phyloP scores from a whole-genome alignment of 305 asterid genomes.

The Salvia sclarea region DNA sequence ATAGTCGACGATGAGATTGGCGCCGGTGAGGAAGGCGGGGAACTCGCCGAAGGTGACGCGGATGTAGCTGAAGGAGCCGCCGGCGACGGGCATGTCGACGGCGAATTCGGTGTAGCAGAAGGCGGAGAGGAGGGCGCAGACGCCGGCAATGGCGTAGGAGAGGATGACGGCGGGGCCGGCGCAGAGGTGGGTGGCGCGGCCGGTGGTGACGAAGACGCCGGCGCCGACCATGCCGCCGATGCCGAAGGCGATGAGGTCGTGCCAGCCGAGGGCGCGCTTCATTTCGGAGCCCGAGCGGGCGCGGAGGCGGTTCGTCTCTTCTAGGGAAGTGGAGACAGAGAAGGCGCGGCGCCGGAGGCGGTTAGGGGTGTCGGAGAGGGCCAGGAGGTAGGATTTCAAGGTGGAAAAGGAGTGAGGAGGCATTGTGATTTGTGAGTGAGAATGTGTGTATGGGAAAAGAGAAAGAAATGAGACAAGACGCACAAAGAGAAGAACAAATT shows the following conservation, averaged over 20 bases:
- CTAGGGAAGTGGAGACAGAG: constrained; percentile 62
- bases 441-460: neutral
- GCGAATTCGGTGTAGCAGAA: constrained; percentile 98
- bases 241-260: constrained; percentile 75
- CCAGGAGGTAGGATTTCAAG: constrained; percentile 57
- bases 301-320: constrained; percentile 52
- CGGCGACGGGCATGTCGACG: constrained; percentile 96
- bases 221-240: constrained; percentile 99
- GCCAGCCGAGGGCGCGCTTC: constrained; percentile 74
- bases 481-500: constrained; percentile 30
- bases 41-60: constrained; percentile 91
- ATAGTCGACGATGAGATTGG: constrained; percentile 80
- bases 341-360: constrained; percentile 76
- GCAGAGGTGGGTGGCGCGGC: constrained; percentile 50
- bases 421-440: constrained; percentile 29
- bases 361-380: constrained; percentile 75
- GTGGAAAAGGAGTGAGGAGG: constrained; percentile 63
- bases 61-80: constrained; percentile 91
- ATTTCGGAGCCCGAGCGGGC: constrained; percentile 62
- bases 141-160: constrained; percentile 96
- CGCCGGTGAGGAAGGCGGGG: constrained; percentile 77
- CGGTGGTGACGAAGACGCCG: constrained; percentile 87
- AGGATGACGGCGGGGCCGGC: constrained; percentile 86
- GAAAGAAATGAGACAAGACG: neutral
- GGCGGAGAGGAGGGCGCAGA: constrained; percentile 92